Percentiles rank a stretch among this genome's conserved stretches.
Evolutionary conservation across 2,329 filamentous ascomycete genomes (phyloP).

Genomic region (Niveomyces coronatus): DNA sequence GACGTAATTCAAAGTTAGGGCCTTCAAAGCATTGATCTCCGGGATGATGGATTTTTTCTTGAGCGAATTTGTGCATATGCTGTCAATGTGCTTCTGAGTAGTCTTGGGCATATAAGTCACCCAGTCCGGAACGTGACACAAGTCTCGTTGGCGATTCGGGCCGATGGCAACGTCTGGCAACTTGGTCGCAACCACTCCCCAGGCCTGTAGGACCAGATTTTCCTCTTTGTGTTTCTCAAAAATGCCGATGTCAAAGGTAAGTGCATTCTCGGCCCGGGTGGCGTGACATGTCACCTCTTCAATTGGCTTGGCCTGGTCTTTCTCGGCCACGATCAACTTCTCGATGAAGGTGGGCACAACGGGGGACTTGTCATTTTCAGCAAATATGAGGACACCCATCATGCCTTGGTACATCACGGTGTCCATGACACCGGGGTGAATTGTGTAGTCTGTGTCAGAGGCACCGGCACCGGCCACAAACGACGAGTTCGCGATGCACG

Average conservation of each 20-base stretch:
- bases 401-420: slow-evolving; percentile 5
- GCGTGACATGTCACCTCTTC: slow-evolving; percentile 8
- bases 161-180: slow-evolving; percentile 7
- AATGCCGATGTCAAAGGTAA: slow-evolving; percentile 9
- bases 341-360: slow-evolving; percentile 11
- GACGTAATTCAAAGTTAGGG: slow-evolving; percentile 6
- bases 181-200: slow-evolving; percentile 8
- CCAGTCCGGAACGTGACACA: slow-evolving; percentile 10
- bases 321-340: slow-evolving; percentile 5
- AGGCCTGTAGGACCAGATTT: slow-evolving; percentile 8
- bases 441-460: slow-evolving; percentile 3
- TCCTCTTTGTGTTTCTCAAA: slow-evolving; percentile 4
- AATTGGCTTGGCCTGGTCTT: slow-evolving; percentile 4
- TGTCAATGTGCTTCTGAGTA: slow-evolving; percentile 7
- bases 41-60: slow-evolving; percentile 5
- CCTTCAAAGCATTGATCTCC: not conserved
- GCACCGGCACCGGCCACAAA: not conserved
- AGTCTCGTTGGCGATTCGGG: slow-evolving; percentile 1
- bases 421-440: slow-evolving; percentile 4
- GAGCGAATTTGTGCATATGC: slow-evolving; percentile 7
- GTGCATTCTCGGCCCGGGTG: slow-evolving; percentile 5
- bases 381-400: slow-evolving; percentile 7
- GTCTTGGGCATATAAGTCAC: slow-evolving; percentile 10
- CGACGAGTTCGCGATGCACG: slow-evolving; percentile 10
- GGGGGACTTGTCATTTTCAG: slow-evolving; percentile 7